Base-by-base conservation (phyloP, 108 stramenopile species). In the Cylindrotheca fusiformis region DNA sequence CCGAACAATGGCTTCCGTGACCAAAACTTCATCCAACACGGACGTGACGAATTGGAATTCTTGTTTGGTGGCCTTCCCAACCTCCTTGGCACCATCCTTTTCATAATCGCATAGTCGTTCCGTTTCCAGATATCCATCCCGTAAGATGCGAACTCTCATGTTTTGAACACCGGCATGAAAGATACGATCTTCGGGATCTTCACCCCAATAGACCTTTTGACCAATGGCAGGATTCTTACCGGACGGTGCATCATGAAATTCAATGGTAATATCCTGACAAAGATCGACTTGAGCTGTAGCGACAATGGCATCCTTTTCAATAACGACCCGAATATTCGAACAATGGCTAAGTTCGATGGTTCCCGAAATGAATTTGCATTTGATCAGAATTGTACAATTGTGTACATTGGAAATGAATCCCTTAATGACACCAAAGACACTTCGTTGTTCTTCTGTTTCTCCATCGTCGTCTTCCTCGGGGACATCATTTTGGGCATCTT, bases 31-130 rank as follows among this genome's bases (percentile, higher is more conserved):
- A 21, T 85, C 74, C 24, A 80, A 60, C 2, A 82, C 74, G 21
- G 76, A 86, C 5, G 90, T 90, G 19, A 91, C 84, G 64, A 95
- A 95, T 63, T 91, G 94, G 29, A 79, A 78, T 72, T 95, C 94
- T 67, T 95, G 84, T 23, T 82, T 62, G 12, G 77, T 72, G 0
- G 88, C 87, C 75, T 86, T 88, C 24, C 88, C 90, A 4, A 88
- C 60, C 3, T 66, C 41, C 47, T 60, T 67, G 29, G 94, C 94
- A 1, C 94, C 94, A 64, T 88, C 80, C 24, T 80, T 52, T 24
- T 49, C 14, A 68, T 90, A 95, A 71, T 95, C 94, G 29, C 67
- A 67, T 4, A 55, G 58, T 20, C 77, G 73, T 59, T 86, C 76
- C 52, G 77, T 58, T 48, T 93, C 91, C 18, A 87, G 46, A 67